Evolutionary conservation across 495 filamentous ascomycete species (phyloP).

Genomic region (Xylaria sp.): DNA sequence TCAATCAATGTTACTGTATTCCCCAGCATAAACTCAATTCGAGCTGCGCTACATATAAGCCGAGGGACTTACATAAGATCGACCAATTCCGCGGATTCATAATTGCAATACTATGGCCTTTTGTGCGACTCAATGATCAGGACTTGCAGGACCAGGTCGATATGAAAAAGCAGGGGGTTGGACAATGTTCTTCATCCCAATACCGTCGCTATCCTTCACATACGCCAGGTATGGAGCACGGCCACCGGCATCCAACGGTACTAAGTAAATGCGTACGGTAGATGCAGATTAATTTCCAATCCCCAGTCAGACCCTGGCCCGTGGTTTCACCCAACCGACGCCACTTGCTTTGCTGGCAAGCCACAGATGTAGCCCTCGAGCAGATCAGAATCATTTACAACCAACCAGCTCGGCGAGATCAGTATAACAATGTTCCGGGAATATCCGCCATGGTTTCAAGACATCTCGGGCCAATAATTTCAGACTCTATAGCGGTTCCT

Average conservation of each 20-base stretch:
- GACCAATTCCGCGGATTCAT: not conserved
- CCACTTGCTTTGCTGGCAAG: conserved; percentile 20
- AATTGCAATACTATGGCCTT: not conserved
- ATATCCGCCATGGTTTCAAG: not conserved
- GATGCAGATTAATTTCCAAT: conserved; percentile 8
- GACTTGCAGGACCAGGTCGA: not conserved
- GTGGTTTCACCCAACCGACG: not conserved
- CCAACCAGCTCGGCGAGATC: not conserved
- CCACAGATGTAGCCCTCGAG: not conserved
- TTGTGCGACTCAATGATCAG: not conserved
- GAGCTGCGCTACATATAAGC: not conserved
- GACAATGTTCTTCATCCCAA: not conserved
- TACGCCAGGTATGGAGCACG: too few relatives aligned
- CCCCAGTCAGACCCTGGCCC: not conserved
- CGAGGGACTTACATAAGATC: not conserved
- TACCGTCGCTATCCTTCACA: not conserved
- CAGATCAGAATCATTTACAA: not conserved
- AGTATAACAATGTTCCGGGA: not conserved
- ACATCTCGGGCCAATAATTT: not conserved
- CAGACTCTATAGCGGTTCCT: conserved; percentile 2
- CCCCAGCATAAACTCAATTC: not conserved
- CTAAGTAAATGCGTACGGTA: not conserved
- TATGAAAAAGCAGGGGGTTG: too few relatives aligned
- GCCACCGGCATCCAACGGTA: not conserved
- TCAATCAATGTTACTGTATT: too few relatives aligned